Evolutionary conservation across 345 rosid species (phyloP).

Genomic region (Eucalyptus erythrocorys): DNA sequence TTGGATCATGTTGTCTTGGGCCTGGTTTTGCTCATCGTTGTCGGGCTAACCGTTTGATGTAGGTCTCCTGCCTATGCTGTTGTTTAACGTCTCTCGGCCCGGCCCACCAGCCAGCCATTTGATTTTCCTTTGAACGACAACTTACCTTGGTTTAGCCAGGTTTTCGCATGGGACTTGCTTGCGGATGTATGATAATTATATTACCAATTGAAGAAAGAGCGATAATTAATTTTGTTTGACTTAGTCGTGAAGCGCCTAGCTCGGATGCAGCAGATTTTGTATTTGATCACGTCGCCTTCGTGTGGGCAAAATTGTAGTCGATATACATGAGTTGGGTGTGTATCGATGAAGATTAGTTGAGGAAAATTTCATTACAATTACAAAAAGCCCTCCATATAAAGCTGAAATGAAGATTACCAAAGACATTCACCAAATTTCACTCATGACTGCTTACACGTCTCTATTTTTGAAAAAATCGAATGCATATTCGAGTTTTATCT

Average conservation of each 20-base stretch:
- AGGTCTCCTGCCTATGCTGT: background rate
- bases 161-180: background rate
- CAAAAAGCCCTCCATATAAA: background rate
- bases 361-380: background rate
- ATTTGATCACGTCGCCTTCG: fast-evolving
- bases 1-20: background rate
- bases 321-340: background rate
- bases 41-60: background rate
- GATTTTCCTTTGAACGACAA: fast-evolving
- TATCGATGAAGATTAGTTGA: background rate
- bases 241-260: fast-evolving
- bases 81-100: background rate
- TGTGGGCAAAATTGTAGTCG: background rate
- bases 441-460: background rate
- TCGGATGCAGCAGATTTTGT: fast-evolving
- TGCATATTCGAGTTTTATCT: background rate
- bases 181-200: background rate
- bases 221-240: background rate
- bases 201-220: background rate
- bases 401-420: background rate
- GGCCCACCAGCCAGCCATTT: background rate
- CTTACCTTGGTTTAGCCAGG: background rate
- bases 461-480: background rate
- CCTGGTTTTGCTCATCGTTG: background rate
- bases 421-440: background rate